Evolutionary conservation across 257 asterid species (phyloP).

Genomic region (Cordia subcordata): DNA sequence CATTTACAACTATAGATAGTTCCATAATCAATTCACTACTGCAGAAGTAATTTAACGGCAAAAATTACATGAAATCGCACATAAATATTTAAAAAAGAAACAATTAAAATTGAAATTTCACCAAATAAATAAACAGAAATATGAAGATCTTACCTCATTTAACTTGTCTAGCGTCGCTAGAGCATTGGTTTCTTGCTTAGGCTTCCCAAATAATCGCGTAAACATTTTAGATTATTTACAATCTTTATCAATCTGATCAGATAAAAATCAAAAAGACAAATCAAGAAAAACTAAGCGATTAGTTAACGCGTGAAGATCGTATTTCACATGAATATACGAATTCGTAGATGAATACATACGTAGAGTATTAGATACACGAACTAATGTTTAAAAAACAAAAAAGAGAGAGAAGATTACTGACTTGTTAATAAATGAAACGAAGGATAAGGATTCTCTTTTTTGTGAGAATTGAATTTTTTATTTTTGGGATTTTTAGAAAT

Average conservation of each 20-base stretch:
- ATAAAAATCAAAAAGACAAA: too few species aligned
- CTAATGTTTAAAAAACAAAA: too few species aligned
- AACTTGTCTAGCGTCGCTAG: conserved; percentile 67
- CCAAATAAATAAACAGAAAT: neutral
- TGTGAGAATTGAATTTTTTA: too few species aligned
- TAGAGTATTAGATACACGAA: neutral
- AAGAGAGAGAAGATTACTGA: neutral
- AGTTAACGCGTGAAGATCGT: neutral
- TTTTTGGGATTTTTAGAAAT: too few species aligned
- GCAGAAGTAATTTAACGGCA: too few species aligned
- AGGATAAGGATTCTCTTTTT: too few species aligned
- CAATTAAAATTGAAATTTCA: neutral
- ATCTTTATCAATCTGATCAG: neutral
- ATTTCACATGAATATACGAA: too few species aligned
- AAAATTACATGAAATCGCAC: neutral
- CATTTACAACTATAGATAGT: too few species aligned
- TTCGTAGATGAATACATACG: neutral
- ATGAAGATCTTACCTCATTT: conserved; percentile 48
- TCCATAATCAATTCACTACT: too few species aligned
- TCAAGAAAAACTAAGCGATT: too few species aligned
- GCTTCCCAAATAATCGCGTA: conserved; percentile 61
- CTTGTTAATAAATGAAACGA: neutral
- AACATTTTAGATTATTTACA: conserved; percentile 39
- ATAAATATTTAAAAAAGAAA: neutral
- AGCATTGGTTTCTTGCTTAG: conserved; percentile 63